Percentiles rank a stretch among this genome's conserved stretches.
Evolutionary conservation across 1,284 basidiomycete genomes (phyloP).

Genomic region (Rhodotorula sp.): DNA sequence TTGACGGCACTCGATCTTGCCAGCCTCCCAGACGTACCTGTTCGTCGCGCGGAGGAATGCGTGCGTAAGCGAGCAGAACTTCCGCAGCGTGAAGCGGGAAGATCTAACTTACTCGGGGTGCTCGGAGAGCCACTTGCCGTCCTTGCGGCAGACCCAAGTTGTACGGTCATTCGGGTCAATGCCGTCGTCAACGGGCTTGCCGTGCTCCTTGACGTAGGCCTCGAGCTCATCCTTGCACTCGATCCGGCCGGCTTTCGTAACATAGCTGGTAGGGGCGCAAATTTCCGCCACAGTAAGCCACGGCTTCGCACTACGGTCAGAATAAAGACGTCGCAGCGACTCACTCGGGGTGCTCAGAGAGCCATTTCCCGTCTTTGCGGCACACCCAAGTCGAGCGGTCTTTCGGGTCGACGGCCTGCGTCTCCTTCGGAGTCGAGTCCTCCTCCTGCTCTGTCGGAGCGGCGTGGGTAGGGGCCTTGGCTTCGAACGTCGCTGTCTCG

Average conservation of each 20-base stretch:
- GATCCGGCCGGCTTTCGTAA: conserved; percentile 13
- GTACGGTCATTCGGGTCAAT: conserved; percentile 11
- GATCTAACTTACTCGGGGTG: background rate
- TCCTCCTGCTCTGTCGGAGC: background rate
- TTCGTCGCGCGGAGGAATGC: background rate
- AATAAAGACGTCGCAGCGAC: background rate
- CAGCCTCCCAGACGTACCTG: conserved; percentile 19
- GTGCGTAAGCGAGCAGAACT: background rate
- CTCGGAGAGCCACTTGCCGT: background rate
- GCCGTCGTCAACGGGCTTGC: background rate
- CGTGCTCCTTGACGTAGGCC: conserved; percentile 14
- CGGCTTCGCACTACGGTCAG: too few relatives aligned
- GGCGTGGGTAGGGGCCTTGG: background rate
- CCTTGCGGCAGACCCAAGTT: conserved; percentile 18
- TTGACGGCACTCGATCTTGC: conserved; percentile 8
- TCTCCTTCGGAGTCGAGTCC: conserved; percentile 1
- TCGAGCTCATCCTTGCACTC: conserved; percentile 29
- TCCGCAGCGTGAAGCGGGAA: background rate
- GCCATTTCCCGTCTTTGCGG: conserved; percentile 26
- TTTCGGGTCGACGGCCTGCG: conserved; percentile 12
- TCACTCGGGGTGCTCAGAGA: conserved; percentile 15
- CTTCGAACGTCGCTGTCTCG: background rate
- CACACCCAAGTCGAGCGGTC: conserved; percentile 33
- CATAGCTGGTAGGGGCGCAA: background rate
- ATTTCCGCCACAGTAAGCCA: too few relatives aligned